Evolutionary conservation across 2,329 filamentous ascomycete genomes (phyloP).

Genomic region (Coleophoma cylindrospora): DNA sequence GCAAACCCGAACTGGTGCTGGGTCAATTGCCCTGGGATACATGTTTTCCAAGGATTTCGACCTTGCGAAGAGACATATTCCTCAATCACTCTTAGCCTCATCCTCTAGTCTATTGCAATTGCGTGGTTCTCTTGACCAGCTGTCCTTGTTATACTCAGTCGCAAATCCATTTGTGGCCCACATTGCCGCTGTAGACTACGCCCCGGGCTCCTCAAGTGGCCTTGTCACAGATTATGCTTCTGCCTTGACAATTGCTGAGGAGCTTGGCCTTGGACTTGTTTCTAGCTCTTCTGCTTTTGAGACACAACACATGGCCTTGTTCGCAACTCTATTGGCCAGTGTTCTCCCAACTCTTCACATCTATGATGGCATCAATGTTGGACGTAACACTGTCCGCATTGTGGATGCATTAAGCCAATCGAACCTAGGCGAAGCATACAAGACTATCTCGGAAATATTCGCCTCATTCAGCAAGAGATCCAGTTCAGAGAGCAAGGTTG

Average conservation of each 20-base stretch:
- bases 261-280: constrained; percentile 82
- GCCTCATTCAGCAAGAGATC: constrained; percentile 63
- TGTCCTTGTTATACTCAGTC: constrained; percentile 85
- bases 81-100: constrained; percentile 84
- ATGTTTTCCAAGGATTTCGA: constrained; percentile 98
- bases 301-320: constrained; percentile 91
- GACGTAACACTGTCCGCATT: constrained; percentile 75
- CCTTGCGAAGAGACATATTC: constrained; percentile 81
- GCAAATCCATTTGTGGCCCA: constrained; percentile 92
- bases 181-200: constrained; percentile 85
- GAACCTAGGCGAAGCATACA: constrained; percentile 65
- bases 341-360: constrained; percentile 80
- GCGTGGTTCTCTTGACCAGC: constrained; percentile 81
- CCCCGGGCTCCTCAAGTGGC: constrained; percentile 54
- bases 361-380: constrained; percentile 81
- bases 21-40: constrained; percentile 88
- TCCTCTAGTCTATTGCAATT: constrained; percentile 78
- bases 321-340: constrained; percentile 74
- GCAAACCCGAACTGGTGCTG: constrained; percentile 85
- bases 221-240: constrained; percentile 85
- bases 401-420: constrained; percentile 74
- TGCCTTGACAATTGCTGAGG: constrained; percentile 77
- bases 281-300: constrained; percentile 85
- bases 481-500: constrained; percentile 66
- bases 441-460: constrained; percentile 56